Evolutionary conservation across 176 grass and related monocot species (phyloP), one percentile per base, ranked within the genome.

Genomic region (Tillandsia fasciculata): DNA sequence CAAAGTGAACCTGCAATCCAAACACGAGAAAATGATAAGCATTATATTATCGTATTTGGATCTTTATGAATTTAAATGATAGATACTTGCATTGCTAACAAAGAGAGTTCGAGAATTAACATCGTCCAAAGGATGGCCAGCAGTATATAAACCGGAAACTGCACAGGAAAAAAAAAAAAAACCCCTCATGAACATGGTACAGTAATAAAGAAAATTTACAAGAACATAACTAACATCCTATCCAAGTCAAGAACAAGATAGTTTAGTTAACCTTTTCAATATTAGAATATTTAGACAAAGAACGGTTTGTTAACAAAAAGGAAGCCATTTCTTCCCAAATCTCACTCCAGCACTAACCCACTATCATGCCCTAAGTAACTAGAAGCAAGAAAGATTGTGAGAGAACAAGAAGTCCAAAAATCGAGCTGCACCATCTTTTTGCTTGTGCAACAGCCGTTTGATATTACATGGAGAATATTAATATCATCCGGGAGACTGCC

Each of bases 1-100:
- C 91, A 78, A 91, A 96, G 63, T 96, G 87, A 74, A 96, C 91
- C 91, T 96, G 74, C 65, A 88, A 82, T 80, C 12, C 72, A 75
- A 70, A 74, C 73, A 6, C 47, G 52, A 48, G 15, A 81, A 72
- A 75, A 87, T 74, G 73, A 76, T 26, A 74, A 79, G 11, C 64
- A 65, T 59, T 13, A 70, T 26, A 70, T 12, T 52, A 63, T 61
- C 50, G 28, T 48, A 63, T 63, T 7, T 77, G n/a, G 14, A 70
- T 24, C 10, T 52, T 2, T 77, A 71, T 14, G 48, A 20, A 8
- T 73, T 63, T 71, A 23, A 33, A 68, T 12, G 58, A 65, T 51
- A 88, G 18, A 77, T 77, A 86, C 83, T 79, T 81, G 80, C 92
- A 85, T 96, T 96, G 83, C 78, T 89, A 67, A 96, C 86, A 72